Evolutionary conservation across 2,329 filamentous ascomycete genomes (phyloP).

Genomic region (Lasiodiplodia citricola): DNA sequence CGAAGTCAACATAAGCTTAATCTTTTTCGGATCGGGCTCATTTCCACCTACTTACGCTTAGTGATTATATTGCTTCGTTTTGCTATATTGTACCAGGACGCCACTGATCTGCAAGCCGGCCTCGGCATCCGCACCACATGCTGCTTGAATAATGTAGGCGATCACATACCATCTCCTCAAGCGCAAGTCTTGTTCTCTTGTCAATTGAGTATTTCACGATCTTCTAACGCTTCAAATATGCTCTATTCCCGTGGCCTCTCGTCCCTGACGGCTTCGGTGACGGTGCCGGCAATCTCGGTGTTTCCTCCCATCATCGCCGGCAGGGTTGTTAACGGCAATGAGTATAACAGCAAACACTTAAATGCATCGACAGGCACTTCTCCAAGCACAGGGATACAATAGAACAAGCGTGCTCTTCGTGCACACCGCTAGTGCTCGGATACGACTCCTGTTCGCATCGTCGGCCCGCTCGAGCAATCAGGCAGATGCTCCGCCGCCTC

Average conservation of each 20-base stretch:
- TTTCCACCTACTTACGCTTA: background rate
- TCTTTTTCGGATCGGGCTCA: background rate
- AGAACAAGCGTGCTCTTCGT: background rate
- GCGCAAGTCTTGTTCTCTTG: background rate
- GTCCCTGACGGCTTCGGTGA: background rate
- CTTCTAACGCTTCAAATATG: background rate
- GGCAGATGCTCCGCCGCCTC: background rate
- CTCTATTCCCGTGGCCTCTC: background rate
- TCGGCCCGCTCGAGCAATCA: background rate
- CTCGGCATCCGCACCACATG: background rate
- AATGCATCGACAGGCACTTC: background rate
- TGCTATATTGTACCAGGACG: background rate
- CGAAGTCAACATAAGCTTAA: conserved; percentile 11
- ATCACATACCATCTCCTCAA: background rate
- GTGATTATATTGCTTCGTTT: background rate
- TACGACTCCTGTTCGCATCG: background rate
- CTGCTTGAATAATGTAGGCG: background rate
- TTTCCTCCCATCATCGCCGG: background rate
- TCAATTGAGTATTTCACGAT: background rate
- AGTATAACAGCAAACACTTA: background rate
- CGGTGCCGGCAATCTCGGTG: background rate
- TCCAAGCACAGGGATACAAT: background rate
- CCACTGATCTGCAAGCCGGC: background rate
- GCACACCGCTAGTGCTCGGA: background rate
- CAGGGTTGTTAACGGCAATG: background rate